A percentile compares a stretch with the other conserved stretches of the same genome.
These are phyloP conservation scores for Podila horticola DNA, from an alignment of 192 early-diverging fungal species.

Conservation along the genomic window DNA sequence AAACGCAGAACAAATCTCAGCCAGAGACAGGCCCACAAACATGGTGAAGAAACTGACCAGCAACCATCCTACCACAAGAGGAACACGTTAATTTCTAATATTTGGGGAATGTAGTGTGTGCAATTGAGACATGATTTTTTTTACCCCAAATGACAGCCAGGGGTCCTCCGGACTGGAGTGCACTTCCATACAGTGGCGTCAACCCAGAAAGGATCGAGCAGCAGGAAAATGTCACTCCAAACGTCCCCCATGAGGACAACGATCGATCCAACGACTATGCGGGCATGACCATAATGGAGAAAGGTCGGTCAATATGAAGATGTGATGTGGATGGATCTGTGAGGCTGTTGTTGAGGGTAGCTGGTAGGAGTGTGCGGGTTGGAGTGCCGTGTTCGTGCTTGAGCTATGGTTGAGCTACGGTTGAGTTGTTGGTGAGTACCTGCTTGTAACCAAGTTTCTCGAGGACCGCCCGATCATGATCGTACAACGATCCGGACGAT, in stretches of 20 bases:
- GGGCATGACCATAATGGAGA: background rate
- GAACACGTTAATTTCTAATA: background rate
- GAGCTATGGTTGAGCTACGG: no score
- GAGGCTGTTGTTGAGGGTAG: background rate
- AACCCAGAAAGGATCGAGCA: slow-evolving; percentile 63
- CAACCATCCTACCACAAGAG: slow-evolving; percentile 54
- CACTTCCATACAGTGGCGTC: slow-evolving; percentile 59
- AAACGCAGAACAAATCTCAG: slow-evolving; percentile 65
- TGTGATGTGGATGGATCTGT: background rate
- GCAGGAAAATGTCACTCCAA: slow-evolving; percentile 66
- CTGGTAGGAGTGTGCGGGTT: no score
- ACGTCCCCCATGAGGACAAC: slow-evolving; percentile 58
- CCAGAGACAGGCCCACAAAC: slow-evolving; percentile 55
- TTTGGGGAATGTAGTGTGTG: no score
- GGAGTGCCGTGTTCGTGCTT: no score
- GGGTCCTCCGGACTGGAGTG: slow-evolving; percentile 61
- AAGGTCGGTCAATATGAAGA: background rate
- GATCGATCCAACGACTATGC: slow-evolving; percentile 60
- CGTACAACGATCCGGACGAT: slow-evolving; percentile 4
- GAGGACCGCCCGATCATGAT: slow-evolving; percentile 50
- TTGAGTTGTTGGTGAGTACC: slow-evolving; percentile 12
- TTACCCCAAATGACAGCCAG: slow-evolving; percentile 60
- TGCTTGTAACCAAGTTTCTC: slow-evolving; percentile 56
- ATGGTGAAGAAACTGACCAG: slow-evolving; percentile 57
- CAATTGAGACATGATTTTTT: no score